Evolutionary conservation across 2,329 filamentous ascomycete genomes (phyloP).

Genomic region (Thielaviopsis euricoi): DNA sequence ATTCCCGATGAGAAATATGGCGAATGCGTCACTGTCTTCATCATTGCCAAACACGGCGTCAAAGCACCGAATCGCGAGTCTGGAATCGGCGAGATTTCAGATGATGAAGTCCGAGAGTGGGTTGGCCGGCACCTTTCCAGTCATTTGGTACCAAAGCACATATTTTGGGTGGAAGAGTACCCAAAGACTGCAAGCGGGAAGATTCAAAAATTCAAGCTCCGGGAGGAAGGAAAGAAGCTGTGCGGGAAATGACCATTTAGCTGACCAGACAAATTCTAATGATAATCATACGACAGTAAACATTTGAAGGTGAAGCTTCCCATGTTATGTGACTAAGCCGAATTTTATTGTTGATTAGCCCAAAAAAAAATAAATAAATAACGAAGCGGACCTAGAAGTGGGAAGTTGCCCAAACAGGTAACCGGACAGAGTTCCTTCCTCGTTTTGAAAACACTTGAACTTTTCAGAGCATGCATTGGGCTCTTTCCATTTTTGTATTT

Average conservation of each 20-base stretch:
- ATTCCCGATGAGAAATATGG: constrained; percentile 70
- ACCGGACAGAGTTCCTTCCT: not conserved
- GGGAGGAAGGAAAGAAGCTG: constrained; percentile 39
- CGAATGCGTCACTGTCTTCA: constrained; percentile 73
- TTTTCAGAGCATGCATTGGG: not conserved
- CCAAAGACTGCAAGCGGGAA: constrained; percentile 95
- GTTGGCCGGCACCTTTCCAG: constrained; percentile 50
- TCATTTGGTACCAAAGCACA: constrained; percentile 71
- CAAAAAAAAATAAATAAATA: not conserved
- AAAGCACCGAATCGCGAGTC: not conserved
- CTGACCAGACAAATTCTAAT: not conserved
- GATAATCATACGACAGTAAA: too few species aligned
- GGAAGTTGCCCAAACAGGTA: not conserved
- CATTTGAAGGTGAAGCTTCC: too few species aligned
- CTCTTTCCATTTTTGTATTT: not conserved
- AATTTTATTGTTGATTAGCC: not conserved
- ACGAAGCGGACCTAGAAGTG: not conserved
- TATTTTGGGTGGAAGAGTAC: constrained; percentile 77
- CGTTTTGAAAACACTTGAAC: not conserved
- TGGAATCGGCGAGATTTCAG: not conserved
- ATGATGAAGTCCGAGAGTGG: constrained; percentile 50
- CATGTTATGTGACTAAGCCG: not conserved
- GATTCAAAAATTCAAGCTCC: constrained; percentile 84
- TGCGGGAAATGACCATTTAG: constrained; percentile 12
- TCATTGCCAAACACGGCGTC: constrained; percentile 34